phyloP scores from a whole-genome alignment of 2,329 filamentous ascomycete genomes.

The Ciborinia camelliae region DNA sequence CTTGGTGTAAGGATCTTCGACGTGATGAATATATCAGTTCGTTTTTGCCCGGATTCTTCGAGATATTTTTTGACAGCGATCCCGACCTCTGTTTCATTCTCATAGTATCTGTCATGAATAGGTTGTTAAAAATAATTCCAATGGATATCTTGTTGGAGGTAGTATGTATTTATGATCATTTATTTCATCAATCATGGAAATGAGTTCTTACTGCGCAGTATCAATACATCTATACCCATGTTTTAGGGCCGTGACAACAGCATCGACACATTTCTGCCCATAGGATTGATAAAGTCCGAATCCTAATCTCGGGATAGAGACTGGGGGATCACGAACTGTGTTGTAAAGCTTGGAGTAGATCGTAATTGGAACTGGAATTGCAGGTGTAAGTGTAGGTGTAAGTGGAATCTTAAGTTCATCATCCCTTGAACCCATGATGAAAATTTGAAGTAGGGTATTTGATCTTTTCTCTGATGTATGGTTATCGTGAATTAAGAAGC shows the following conservation, averaged over 20 bases:
- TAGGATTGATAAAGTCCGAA: constrained; percentile 18
- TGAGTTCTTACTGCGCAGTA: constrained; percentile 15
- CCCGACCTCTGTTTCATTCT: constrained; percentile 16
- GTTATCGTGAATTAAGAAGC: not conserved
- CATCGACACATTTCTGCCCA: constrained; percentile 16
- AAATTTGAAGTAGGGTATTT: not conserved
- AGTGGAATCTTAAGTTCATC: too few species aligned
- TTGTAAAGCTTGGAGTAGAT: not conserved
- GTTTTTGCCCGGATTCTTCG: constrained; percentile 1
- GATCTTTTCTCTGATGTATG: not conserved
- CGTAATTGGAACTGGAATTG: not conserved
- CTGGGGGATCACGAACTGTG: not conserved
- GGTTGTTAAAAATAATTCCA: too few species aligned
- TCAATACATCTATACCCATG: constrained; percentile 15
- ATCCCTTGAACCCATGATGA: not conserved
- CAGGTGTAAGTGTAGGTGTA: too few species aligned
- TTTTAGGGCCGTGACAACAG: constrained; percentile 7
- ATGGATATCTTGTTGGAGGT: too few species aligned
- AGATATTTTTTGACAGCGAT: constrained; percentile 11
- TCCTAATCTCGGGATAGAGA: constrained; percentile 18
- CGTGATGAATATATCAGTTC: constrained; percentile 18
- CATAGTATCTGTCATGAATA: constrained; percentile 17
- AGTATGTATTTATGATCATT: too few species aligned
- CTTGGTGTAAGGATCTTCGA: constrained; percentile 17
- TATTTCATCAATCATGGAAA: not conserved